Conservation (phyloP, 192 early-diverging fungal genomes). For the Dissophora globulifera region DNA sequence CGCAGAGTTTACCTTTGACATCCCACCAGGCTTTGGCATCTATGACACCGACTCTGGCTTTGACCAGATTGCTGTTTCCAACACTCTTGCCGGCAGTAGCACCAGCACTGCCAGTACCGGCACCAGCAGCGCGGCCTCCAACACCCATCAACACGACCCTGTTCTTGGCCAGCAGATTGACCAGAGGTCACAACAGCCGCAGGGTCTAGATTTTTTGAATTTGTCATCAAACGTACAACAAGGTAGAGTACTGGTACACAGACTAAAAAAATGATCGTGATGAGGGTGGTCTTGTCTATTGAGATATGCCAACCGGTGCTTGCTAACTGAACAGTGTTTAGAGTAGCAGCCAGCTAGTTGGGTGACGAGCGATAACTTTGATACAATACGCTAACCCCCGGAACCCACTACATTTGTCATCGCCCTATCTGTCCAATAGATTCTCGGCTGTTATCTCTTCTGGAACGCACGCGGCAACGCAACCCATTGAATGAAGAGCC, state of each 20-base stretch:
- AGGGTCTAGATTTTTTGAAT: conserved; percentile 9
- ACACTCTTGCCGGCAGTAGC: conserved; percentile 2
- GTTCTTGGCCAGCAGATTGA: not conserved
- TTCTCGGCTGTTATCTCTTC: conserved; percentile 21
- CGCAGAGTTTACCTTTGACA: conserved; percentile 76
- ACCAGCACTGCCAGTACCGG: not conserved
- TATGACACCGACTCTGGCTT: conserved; percentile 55
- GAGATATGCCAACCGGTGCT: no score
- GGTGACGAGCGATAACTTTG: no score
- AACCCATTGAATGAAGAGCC: conserved; percentile 25
- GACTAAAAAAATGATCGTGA: no score
- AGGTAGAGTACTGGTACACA: no score
- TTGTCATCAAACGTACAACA: conserved; percentile 3
- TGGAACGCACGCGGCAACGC: conserved; percentile 48
- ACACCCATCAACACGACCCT: conserved; percentile 1
- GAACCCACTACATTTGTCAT: not conserved
- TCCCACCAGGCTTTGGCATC: conserved; percentile 60
- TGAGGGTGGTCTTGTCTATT: no score
- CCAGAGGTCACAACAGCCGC: not conserved
- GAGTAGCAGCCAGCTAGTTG: no score
- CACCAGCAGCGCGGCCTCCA: not conserved
- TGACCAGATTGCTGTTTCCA: conserved; percentile 7
- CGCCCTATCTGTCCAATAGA: not conserved
- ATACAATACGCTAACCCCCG: no score
- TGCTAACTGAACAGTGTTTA: no score